Evolutionary conservation across 371 early-diverging fungal species (phyloP), one percentile per base, ranked within the genome.

Genomic region (Mucor racemosus): DNA sequence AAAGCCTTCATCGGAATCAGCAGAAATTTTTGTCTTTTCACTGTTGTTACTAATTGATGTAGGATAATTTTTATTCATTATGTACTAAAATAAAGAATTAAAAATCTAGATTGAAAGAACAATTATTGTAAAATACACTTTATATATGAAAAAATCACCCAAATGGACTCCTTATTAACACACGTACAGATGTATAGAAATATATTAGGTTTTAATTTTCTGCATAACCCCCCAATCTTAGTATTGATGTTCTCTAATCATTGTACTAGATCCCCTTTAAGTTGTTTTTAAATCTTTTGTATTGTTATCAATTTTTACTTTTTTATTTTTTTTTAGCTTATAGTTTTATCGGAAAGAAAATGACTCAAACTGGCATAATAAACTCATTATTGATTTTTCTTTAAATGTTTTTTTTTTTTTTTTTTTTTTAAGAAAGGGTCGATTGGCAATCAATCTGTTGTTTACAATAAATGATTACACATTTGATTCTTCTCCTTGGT

Each of bases 151-250:
- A 31, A 53, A 53, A 31, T 19, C 31, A 14, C 40, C 41, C 31
- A n/a, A 38, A 14, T 15, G n/a, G 14, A 60, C 60, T 60, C 61
- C 61, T 60, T 60, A 53, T 53, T 53, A 31, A 31, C 53, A 4
- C 31, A 53, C 53, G n/a, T 19, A 17, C 19, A 46, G 15, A 50
- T 50, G 11, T 42, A 59, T 11, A 46, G 34, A 46, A 42, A 60
- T 6, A 5, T 17, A 36, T 60, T 60, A 36, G 44, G 48, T 19
- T 60, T 42, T 53, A 8, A 14, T 53, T 34, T 59, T 41, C 61
- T 60, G 61, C 61, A 60, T 60, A 7, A 60, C 61, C 61, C 46
- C 61, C 61, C 36, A 34, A 60, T 46, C 46, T 46, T 17, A 46
- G 15, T 19, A 19, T 19, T 19, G 19, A 26, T 26, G 26, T 26